A percentile compares a stretch with the other conserved stretches of the same genome.
phyloP scores from a whole-genome alignment of 768 basidiomycete species.

The Suillus weaverae region DNA sequence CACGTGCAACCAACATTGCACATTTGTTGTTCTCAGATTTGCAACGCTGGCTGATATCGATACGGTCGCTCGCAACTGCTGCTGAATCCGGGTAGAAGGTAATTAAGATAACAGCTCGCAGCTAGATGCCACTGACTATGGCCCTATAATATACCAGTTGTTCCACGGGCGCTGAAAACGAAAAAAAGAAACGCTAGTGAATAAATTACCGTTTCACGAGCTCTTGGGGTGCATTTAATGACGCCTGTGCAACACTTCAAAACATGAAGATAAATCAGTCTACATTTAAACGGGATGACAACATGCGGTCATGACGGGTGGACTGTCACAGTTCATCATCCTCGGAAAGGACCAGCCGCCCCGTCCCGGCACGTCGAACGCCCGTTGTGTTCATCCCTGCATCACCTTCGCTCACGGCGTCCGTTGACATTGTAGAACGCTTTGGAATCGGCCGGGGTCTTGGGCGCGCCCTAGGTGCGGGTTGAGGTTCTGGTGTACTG shows the following conservation, averaged over 20 bases:
- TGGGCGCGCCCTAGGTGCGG: conserved; percentile 25
- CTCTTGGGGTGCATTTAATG: not conserved
- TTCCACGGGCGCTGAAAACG: not conserved
- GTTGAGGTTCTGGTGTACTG: conserved; percentile 18
- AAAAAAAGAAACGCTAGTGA: not conserved
- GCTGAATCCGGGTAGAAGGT: not conserved
- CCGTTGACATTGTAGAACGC: not conserved
- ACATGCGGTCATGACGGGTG: conserved; percentile 6
- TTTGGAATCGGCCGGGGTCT: conserved; percentile 46
- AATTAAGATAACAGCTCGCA: not conserved
- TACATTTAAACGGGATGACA: conserved; percentile 9
- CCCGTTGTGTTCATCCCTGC: not conserved
- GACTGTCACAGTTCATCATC: conserved; percentile 34
- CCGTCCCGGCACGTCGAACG: conserved; percentile 23
- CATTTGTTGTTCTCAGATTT: not conserved
- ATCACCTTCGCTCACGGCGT: not conserved
- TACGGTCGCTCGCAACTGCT: not conserved
- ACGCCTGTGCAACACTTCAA: not conserved
- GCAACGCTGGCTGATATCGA: not conserved
- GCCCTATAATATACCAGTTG: not conserved
- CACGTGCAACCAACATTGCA: not conserved
- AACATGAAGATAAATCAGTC: conserved; percentile 8
- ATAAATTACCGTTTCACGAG: not conserved
- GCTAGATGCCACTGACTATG: not conserved
- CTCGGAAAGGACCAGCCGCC: conserved; percentile 38